Evolutionary conservation across 257 asterid genomes (phyloP).

Genomic region (Fraxinus americana): DNA sequence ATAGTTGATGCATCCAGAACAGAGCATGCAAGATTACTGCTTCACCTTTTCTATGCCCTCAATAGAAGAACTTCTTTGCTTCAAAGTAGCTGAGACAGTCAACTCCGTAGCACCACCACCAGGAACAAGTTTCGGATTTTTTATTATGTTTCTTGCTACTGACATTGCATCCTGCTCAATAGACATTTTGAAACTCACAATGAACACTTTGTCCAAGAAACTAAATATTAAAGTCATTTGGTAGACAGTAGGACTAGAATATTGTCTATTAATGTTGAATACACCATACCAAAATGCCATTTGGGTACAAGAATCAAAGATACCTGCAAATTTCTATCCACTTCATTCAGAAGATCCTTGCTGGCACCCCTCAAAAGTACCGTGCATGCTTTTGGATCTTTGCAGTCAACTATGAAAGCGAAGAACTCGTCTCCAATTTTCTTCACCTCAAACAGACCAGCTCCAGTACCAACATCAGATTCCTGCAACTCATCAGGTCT

Average conservation of each 20-base stretch:
- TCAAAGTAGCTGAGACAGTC: conserved; percentile 86
- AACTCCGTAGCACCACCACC: conserved; percentile 99
- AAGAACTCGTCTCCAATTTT: conserved; percentile 96
- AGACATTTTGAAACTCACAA: conserved; percentile 23
- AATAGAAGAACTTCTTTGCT: conserved; percentile 84
- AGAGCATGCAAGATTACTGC: not conserved
- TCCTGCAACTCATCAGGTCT: conserved; percentile 98
- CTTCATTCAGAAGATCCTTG: conserved; percentile 96
- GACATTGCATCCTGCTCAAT: conserved; percentile 91
- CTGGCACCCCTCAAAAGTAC: conserved; percentile 93
- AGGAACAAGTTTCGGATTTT: conserved; percentile 92
- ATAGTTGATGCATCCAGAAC: not conserved
- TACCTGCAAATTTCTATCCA: conserved; percentile 95
- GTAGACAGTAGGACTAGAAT: not conserved
- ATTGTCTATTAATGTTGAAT: not conserved
- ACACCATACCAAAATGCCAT: not conserved
- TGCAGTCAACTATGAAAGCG: conserved; percentile 82
- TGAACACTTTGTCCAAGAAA: not conserved
- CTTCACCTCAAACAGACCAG: conserved; percentile 92
- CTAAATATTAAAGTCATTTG: not conserved
- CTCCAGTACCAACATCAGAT: conserved; percentile 96
- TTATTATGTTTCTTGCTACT: conserved; percentile 90
- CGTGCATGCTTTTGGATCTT: conserved; percentile 94
- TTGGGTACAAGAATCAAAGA: conserved; percentile 12
- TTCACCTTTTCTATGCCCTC: conserved; percentile 92